Conservation (phyloP, 179 eudicot genomes). For the Silene noctiflora region DNA sequence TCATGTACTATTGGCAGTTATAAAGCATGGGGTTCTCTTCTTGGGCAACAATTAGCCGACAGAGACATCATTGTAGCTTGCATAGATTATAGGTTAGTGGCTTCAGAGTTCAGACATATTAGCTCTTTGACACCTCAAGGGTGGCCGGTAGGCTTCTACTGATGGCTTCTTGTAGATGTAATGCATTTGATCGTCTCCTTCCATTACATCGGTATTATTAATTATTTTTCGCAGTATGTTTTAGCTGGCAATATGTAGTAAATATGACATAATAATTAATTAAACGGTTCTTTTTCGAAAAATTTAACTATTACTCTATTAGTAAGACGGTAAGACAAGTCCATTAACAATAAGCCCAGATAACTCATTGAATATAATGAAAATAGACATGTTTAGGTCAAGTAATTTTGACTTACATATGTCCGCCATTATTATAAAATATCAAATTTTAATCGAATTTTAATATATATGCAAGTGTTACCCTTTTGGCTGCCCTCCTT, state of each 20-base stretch:
- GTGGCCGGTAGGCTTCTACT: not conserved
- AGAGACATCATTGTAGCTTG: slow-evolving; percentile 92
- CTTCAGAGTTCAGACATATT: not conserved
- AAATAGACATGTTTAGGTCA: too few species aligned
- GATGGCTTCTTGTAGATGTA: not conserved
- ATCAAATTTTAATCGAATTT: too few species aligned
- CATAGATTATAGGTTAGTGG: slow-evolving; percentile 85
- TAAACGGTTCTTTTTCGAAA: too few species aligned
- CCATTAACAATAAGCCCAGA: too few species aligned
- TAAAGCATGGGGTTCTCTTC: slow-evolving; percentile 97
- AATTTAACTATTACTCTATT: too few species aligned
- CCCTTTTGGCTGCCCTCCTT: too few species aligned
- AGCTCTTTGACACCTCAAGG: too few species aligned
- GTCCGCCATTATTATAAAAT: too few species aligned
- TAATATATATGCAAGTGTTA: too few species aligned
- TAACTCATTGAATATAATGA: too few species aligned
- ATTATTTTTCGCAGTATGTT: not conserved
- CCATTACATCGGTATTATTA: not conserved
- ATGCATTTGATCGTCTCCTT: not conserved
- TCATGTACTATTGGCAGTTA: slow-evolving; percentile 47
- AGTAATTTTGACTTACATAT: too few species aligned
- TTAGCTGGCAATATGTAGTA: not conserved
- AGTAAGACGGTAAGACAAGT: too few species aligned
- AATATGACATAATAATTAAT: not conserved
- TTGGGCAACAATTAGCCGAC: slow-evolving; percentile 81